Evolutionary conservation across 805 yeast genomes (phyloP).

Genomic region (Ogataea degrootiae): DNA sequence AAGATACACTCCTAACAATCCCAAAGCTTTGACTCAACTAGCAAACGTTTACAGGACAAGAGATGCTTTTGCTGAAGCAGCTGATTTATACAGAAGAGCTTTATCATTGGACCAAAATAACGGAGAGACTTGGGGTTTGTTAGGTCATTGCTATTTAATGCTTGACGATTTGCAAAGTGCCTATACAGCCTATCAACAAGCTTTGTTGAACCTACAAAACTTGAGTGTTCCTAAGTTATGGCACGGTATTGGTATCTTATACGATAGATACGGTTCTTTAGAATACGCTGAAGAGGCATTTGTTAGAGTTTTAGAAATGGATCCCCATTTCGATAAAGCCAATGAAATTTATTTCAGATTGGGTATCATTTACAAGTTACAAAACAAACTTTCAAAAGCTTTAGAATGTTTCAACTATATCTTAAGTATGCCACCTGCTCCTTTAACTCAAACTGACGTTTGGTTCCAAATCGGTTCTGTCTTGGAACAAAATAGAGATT

Average conservation of each 20-base stretch:
- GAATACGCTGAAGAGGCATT: constrained; percentile 99
- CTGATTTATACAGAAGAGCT: constrained; percentile 88
- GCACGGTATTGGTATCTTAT: constrained; percentile 97
- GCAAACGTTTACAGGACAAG: constrained; percentile 86
- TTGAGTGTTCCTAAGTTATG: constrained; percentile 95
- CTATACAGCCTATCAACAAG: constrained; percentile 94
- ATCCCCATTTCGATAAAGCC: constrained; percentile 93
- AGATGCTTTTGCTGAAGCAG: constrained; percentile 90
- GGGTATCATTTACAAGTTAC: constrained; percentile 96
- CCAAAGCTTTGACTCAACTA: constrained; percentile 77
- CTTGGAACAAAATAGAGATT: constrained; percentile 88
- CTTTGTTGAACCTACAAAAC: constrained; percentile 82
- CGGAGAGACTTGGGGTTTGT: constrained; percentile 95
- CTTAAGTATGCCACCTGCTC: constrained; percentile 86
- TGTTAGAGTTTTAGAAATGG: constrained; percentile 91
- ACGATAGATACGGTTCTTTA: constrained; percentile 91
- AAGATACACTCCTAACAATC: constrained; percentile 78
- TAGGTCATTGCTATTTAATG: constrained; percentile 97
- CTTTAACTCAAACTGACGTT: constrained; percentile 92
- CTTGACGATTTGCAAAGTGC: constrained; percentile 94
- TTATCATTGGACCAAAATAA: constrained; percentile 75
- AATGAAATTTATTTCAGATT: constrained; percentile 93
- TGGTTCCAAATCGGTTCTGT: constrained; percentile 99
- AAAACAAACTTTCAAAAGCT: constrained; percentile 79
- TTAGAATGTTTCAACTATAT: constrained; percentile 94